A percentile compares a stretch with the other conserved stretches of the same genome.
Conservation (phyloP, 495 filamentous ascomycete genomes). For the Penicillium parvum region DNA sequence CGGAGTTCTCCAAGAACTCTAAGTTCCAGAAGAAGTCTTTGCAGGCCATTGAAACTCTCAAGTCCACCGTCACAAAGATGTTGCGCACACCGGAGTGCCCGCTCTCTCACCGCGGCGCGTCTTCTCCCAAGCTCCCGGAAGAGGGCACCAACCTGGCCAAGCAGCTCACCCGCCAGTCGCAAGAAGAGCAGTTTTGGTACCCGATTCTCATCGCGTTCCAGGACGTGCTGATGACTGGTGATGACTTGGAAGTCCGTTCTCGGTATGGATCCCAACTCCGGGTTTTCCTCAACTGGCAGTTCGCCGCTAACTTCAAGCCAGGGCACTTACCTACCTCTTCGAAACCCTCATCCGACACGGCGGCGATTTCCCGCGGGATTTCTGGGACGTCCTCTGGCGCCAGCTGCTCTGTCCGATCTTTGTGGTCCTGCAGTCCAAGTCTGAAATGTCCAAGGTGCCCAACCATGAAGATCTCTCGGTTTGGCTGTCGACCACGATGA, state of each 20-base stretch:
- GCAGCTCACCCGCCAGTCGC: conserved; percentile 54
- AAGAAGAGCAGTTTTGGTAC: conserved; percentile 98
- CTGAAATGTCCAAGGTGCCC: conserved; percentile 88
- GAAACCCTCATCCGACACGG: conserved; percentile 87
- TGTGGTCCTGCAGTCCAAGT: conserved; percentile 91
- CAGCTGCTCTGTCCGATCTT: conserved; percentile 97
- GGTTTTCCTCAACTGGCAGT: background rate
- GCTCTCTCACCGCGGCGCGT: conserved; percentile 56
- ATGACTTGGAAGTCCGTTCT: conserved; percentile 95
- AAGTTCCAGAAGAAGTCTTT: conserved; percentile 97
- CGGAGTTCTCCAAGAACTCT: conserved; percentile 97
- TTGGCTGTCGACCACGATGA: conserved; percentile 99
- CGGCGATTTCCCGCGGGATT: conserved; percentile 85
- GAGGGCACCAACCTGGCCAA: conserved; percentile 46
- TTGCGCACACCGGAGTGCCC: conserved; percentile 94
- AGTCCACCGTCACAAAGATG: conserved; percentile 89
- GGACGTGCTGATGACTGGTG: conserved; percentile 97
- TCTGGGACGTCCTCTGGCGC: conserved; percentile 98
- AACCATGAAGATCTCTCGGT: conserved; percentile 96
- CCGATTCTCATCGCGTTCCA: conserved; percentile 97
- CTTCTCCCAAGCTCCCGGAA: conserved; percentile 37
- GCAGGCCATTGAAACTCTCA: conserved; percentile 92
- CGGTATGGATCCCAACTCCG: too few species aligned
- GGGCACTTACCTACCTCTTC: conserved; percentile 92
- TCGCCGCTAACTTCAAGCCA: conserved; percentile 24